Percentiles rank a stretch among this genome's conserved stretches.
These are phyloP conservation scores for Venturia oleaginea DNA, from an alignment of 2,329 filamentous ascomycete species.

Conservation along the genomic window DNA sequence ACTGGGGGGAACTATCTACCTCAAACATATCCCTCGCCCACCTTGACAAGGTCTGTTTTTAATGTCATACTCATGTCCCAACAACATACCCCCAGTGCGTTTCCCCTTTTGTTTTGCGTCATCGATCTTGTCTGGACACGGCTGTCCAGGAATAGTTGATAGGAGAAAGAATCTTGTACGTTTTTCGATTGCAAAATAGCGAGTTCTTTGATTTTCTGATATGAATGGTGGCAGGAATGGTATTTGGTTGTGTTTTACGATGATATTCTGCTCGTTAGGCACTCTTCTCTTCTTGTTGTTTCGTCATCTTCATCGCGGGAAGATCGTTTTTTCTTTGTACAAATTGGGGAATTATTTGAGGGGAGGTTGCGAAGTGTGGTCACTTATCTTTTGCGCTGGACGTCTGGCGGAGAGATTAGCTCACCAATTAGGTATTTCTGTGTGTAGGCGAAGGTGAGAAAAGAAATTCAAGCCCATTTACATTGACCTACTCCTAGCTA, in stretches of 20 bases:
- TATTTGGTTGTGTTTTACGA: constrained; percentile 1
- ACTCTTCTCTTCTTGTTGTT: neutral
- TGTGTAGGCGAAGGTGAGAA: neutral
- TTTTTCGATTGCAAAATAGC: constrained; percentile 4
- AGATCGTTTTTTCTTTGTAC: neutral
- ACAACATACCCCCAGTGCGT: constrained; percentile 1
- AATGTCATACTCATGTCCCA: constrained; percentile 1
- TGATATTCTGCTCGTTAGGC: neutral
- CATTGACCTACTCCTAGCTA: neutral
- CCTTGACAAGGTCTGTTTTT: neutral
- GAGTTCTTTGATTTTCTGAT: neutral
- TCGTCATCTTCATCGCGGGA: neutral
- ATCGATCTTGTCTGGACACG: constrained; percentile 1
- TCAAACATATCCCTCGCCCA: neutral
- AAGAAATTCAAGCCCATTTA: neutral
- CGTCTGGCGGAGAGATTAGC: constrained; percentile 1
- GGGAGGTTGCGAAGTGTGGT: neutral
- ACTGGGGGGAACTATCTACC: neutral
- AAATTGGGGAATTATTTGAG: neutral
- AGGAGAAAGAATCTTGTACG: neutral
- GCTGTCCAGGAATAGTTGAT: neutral
- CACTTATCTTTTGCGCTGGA: neutral
- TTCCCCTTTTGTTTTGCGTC: neutral
- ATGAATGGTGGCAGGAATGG: constrained; percentile 2
- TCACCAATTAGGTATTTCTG: neutral